Evolutionary conservation across 2,329 filamentous ascomycete genomes (phyloP), one percentile per base, ranked within the genome.

Genomic region (Aplosporella prunicola): DNA sequence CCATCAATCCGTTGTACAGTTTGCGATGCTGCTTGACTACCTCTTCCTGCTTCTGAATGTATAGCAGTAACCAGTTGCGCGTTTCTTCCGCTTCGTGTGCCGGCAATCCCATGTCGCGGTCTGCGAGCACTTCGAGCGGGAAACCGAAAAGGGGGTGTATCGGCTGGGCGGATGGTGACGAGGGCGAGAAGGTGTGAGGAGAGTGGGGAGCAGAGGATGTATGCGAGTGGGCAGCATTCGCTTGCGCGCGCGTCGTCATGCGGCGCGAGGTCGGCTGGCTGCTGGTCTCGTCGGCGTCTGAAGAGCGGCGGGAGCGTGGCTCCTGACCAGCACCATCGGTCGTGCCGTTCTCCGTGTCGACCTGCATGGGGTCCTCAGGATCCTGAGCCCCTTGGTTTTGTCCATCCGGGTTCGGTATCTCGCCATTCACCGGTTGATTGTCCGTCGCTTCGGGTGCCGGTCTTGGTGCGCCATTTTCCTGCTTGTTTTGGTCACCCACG

Each of bases 21-120:
- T 71, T 73, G 39, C 74, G 71, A 1, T 79, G 72, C 6, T 81
- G 78, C 4, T 83, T 76, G 39, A 82, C 80, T 2, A 89, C 76
- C 55, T 91, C 84, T 51, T 91, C 84, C 53, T 91, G 84, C 57
- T 89, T 89, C 51, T 89, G 84, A 17, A 89, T 77, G 54, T 85
- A 89, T 9, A 84, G 64, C 46, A 85, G 72, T 32, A 91, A 67
- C 13, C 87, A 61, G 40, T 80, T 73, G 41, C 84, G 76, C 28
- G 84, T 78, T 42, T 91, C 82, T 46, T 88, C 82, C 1, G 85
- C 85, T 60, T 91, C 84, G 17, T 67, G 61, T 13, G 77, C 68
- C 1, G 83, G 82, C 3, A 93, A 71, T 2, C 80, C 80, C 25
- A 83, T 64, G 52, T 87, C 77, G 39, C 78, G 71, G 54, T 88